Conservation (phyloP, 1,284 basidiomycete species). For the Irpex lacteus region DNA sequence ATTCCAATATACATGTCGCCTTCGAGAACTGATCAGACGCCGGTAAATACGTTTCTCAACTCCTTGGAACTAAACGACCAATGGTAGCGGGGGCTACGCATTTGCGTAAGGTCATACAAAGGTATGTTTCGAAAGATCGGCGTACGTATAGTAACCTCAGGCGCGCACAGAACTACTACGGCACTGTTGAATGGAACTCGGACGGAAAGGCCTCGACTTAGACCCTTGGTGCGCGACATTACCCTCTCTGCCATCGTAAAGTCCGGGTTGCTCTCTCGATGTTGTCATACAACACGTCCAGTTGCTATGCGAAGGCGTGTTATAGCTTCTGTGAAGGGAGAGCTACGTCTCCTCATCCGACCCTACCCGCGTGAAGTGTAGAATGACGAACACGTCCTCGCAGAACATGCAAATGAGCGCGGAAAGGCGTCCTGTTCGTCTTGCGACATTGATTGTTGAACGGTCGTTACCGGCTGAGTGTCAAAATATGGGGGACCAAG, state of each 20-base stretch:
- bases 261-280: background rate
- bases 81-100: background rate
- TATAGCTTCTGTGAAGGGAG: background rate
- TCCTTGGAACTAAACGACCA: background rate
- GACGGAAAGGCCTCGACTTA: background rate
- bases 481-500: background rate
- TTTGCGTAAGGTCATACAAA: background rate
- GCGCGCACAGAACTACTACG: background rate
- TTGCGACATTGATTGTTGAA: background rate
- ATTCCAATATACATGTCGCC: background rate
- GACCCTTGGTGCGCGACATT: background rate
- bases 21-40: background rate
- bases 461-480: slow-evolving; percentile 2
- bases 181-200: background rate
- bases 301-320: background rate
- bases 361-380: background rate
- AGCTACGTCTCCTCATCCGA: background rate
- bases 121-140: background rate
- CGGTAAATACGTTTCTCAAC: background rate
- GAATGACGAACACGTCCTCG: background rate
- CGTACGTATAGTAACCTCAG: background rate
- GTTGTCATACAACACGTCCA: background rate
- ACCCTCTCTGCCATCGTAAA: background rate
- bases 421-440: background rate
- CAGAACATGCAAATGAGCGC: background rate